These are phyloP conservation scores for Salix suchowensis DNA, from an alignment of 345 rosid species.

Conservation along the genomic window DNA sequence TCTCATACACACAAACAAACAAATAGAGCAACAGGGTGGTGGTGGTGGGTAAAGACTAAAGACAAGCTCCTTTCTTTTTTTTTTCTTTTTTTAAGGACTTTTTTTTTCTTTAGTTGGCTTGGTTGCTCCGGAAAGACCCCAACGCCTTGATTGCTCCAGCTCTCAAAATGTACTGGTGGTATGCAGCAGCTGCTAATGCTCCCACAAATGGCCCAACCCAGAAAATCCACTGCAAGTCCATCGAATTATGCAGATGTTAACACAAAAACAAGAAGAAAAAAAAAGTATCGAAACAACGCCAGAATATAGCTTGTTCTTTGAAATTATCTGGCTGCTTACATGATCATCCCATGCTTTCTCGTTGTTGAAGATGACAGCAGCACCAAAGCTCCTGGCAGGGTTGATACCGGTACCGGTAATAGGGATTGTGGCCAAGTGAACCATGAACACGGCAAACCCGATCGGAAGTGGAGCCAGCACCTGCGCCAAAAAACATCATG, in stretches of 20 bases:
- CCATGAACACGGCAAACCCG: conserved; percentile 72
- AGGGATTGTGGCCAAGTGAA: conserved; percentile 69
- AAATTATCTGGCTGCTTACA: conserved; percentile 11
- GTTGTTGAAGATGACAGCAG: conserved; percentile 54
- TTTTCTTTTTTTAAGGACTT: not conserved
- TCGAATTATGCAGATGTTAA: not conserved
- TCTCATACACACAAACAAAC: conserved; percentile 28
- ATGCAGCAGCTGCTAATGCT: conserved; percentile 68
- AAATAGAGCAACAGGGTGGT: not conserved
- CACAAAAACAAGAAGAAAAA: not conserved
- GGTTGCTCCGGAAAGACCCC: conserved; percentile 68
- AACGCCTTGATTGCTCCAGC: conserved; percentile 59
- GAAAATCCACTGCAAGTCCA: conserved; percentile 54
- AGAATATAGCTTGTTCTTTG: not conserved
- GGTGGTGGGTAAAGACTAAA: not conserved
- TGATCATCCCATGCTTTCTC: conserved; percentile 58
- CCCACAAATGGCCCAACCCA: conserved; percentile 69
- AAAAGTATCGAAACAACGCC: not conserved
- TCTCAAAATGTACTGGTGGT: conserved; percentile 55
- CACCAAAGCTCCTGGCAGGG: conserved; percentile 67
- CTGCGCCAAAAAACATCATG: conserved; percentile 9
- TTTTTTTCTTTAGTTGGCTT: conserved; percentile 30
- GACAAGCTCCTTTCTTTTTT: not conserved
- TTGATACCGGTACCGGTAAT: conserved; percentile 67
- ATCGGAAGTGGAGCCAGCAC: conserved; percentile 76